Percentiles rank a stretch among this genome's conserved stretches.
phyloP scores from a whole-genome alignment of 345 rosid species.

The Mallotus nudiflorus region DNA sequence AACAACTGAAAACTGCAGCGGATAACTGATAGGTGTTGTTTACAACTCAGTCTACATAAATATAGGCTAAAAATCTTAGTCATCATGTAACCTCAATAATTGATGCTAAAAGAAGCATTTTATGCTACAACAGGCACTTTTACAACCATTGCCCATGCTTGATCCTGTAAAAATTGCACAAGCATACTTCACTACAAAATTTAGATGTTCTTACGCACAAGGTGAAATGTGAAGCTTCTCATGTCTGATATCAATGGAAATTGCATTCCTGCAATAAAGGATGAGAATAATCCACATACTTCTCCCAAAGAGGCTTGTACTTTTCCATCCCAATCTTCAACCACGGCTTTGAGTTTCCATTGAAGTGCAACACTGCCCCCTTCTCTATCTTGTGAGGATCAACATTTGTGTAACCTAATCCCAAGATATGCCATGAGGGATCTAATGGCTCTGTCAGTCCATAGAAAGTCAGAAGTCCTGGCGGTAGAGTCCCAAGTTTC shows the following conservation, averaged over 20 bases:
- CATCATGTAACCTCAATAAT: constrained; percentile 15
- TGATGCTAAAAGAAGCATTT: constrained; percentile 13
- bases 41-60: constrained; percentile 19
- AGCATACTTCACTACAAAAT: constrained; percentile 32
- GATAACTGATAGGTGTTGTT: neutral
- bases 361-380: constrained; percentile 94
- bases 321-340: constrained; percentile 94
- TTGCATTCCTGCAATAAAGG: constrained; percentile 85
- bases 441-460: constrained; percentile 84
- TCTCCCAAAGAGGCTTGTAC: constrained; percentile 95
- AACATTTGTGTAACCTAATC: constrained; percentile 85
- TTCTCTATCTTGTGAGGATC: constrained; percentile 74
- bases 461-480: constrained; percentile 84
- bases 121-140: constrained; percentile 43
- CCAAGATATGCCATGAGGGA: constrained; percentile 83
- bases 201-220: constrained; percentile 10
- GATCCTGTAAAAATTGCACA: constrained; percentile 45
- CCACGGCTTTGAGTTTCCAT: constrained; percentile 96
- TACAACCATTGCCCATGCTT: constrained; percentile 43
- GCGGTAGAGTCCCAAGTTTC: constrained; percentile 93
- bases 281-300: constrained; percentile 75
- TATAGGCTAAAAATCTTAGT: constrained; percentile 3
- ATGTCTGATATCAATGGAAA: constrained; percentile 53
- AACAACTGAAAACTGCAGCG: neutral
- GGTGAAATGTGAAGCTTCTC: neutral